These are phyloP conservation scores for Sherardia arvensis DNA, from an alignment of 257 asterid species.

Conservation along the genomic window DNA sequence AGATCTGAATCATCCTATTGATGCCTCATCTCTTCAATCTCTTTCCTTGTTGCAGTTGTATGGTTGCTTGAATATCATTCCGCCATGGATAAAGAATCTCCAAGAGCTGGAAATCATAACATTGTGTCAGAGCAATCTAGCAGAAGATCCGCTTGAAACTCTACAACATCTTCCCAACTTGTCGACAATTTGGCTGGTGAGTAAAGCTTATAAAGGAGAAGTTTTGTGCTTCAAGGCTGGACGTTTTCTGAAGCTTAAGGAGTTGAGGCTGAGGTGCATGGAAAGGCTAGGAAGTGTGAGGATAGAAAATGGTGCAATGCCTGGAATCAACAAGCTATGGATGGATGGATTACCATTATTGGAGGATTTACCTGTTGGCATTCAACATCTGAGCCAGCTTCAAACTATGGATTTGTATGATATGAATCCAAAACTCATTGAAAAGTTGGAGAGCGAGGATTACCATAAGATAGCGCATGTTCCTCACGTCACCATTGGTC, in stretches of 20 bases:
- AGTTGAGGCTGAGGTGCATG: too few species aligned
- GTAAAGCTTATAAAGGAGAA: neutral
- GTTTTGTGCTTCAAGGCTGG: too few species aligned
- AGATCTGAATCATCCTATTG: neutral
- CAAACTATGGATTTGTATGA: neutral
- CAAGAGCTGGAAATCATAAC: neutral
- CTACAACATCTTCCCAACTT: neutral
- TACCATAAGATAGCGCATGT: neutral
- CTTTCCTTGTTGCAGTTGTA: neutral
- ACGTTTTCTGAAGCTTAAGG: too few species aligned
- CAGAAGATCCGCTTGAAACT: neutral
- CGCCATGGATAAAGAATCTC: slow-evolving; percentile 7
- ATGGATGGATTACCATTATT: neutral
- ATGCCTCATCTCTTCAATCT: neutral
- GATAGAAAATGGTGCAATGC: neutral
- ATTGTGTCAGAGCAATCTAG: neutral
- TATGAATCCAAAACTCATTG: neutral
- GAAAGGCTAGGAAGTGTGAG: too few species aligned
- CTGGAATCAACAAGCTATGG: neutral
- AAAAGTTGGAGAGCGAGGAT: neutral
- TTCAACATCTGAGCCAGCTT: neutral
- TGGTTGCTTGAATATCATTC: slow-evolving; percentile 9
- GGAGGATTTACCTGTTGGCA: slow-evolving; percentile 9
- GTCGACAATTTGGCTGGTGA: neutral
- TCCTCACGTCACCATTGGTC: neutral